Evolutionary conservation across 2,329 filamentous ascomycete genomes (phyloP).

Genomic region (Calonectria henricotiae): DNA sequence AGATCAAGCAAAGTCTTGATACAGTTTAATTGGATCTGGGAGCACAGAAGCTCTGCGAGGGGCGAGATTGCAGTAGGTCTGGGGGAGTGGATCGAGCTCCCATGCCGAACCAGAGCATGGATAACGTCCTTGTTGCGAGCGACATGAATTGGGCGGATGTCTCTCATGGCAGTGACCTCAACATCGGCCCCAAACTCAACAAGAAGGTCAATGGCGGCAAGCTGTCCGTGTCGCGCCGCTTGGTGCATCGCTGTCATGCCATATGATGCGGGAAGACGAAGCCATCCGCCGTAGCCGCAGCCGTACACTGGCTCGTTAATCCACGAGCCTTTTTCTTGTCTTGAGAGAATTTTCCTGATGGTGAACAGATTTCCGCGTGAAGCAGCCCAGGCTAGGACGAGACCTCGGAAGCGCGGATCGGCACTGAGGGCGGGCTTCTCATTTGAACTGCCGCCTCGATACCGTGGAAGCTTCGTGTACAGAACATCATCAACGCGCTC

Average conservation of each 20-base stretch:
- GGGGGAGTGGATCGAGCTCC: conserved; percentile 24
- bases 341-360: conserved; percentile 2
- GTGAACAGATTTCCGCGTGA: conserved; percentile 20
- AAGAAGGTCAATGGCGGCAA: conserved; percentile 23
- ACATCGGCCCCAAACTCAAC: conserved; percentile 26
- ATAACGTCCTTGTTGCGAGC: conserved; percentile 24
- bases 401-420: conserved; percentile 24
- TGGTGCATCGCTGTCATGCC: conserved; percentile 35
- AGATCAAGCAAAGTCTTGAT: conserved; percentile 20
- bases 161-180: neutral
- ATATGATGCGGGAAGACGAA: neutral
- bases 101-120: conserved; percentile 28
- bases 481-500: conserved; percentile 17
- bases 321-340: conserved; percentile 7
- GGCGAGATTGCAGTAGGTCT: neutral
- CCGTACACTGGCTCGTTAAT: conserved; percentile 32
- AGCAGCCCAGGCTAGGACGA: conserved; percentile 32
- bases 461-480: conserved; percentile 20
- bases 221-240: conserved; percentile 29
- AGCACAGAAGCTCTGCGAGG: conserved; percentile 10
- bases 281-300: conserved; percentile 1
- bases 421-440: neutral
- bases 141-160: conserved; percentile 33
- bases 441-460: conserved; percentile 4
- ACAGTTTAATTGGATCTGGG: neutral